phyloP scores from a whole-genome alignment of 2,329 filamentous ascomycete species.

The Salinomyces thailandicus region DNA sequence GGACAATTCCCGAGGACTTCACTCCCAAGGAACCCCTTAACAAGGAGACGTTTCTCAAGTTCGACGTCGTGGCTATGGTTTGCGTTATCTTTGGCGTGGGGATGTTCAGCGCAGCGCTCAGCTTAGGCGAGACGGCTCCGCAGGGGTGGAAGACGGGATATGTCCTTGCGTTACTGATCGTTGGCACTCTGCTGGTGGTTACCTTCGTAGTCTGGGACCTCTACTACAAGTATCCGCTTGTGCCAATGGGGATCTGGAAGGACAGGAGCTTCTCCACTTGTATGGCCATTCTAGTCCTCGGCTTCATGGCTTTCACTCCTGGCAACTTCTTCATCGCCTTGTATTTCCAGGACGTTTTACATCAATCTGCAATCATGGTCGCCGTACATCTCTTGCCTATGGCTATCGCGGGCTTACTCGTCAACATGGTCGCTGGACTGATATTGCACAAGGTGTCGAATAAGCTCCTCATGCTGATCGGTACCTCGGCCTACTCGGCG shows the following conservation, averaged over 20 bases:
- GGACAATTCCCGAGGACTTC: slow-evolving; percentile 50
- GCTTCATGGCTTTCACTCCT: slow-evolving; percentile 49
- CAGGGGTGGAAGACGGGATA: slow-evolving; percentile 54
- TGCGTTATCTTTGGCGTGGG: slow-evolving; percentile 56
- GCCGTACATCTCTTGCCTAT: slow-evolving; percentile 56
- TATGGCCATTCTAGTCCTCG: slow-evolving; percentile 46
- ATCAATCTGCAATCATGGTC: slow-evolving; percentile 45
- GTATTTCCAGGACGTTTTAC: slow-evolving; percentile 50
- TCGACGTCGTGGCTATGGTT: slow-evolving; percentile 52
- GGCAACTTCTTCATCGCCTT: slow-evolving; percentile 42
- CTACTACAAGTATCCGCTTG: slow-evolving; percentile 35
- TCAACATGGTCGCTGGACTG: slow-evolving; percentile 52
- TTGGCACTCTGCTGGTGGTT: slow-evolving; percentile 47
- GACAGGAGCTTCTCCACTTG: slow-evolving; percentile 56
- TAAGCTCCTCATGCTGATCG: slow-evolving; percentile 49
- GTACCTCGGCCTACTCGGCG: slow-evolving; percentile 34
- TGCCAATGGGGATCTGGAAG: slow-evolving; percentile 47
- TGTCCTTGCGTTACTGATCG: slow-evolving; percentile 51
- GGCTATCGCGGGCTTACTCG: slow-evolving; percentile 51
- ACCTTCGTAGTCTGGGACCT: slow-evolving; percentile 55
- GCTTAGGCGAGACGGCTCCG: slow-evolving; percentile 44
- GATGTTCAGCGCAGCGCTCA: slow-evolving; percentile 52
- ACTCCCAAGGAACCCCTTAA: slow-evolving; percentile 37
- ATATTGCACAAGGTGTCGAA: slow-evolving; percentile 56
- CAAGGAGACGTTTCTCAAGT: slow-evolving; percentile 42